Evolutionary conservation across 305 asterid genomes (phyloP).

Genomic region (Fraxinus latifolia): DNA sequence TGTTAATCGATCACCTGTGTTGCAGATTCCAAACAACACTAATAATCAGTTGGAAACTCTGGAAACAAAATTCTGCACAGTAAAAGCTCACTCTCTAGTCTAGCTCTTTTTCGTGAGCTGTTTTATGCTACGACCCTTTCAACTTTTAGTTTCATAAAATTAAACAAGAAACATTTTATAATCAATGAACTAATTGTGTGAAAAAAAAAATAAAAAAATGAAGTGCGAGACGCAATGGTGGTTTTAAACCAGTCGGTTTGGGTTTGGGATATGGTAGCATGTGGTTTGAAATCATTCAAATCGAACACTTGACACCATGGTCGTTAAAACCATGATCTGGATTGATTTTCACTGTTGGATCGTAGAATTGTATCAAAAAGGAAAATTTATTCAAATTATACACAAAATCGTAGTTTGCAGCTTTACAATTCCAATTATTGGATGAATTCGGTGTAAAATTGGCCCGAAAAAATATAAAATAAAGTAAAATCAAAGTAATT

Average conservation of each 20-base stretch:
- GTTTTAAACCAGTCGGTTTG: too few species aligned
- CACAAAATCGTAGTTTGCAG: neutral
- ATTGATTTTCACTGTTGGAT: too few species aligned
- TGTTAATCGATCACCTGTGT: neutral
- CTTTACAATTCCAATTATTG: neutral
- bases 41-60: neutral
- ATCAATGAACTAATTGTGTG: too few species aligned
- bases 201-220: too few species aligned
- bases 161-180: too few species aligned
- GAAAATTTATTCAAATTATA: too few species aligned
- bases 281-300: neutral
- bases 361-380: neutral
- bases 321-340: neutral
- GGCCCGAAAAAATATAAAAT: neutral
- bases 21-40: neutral
- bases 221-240: neutral
- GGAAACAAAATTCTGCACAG: neutral
- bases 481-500: neutral
- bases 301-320: neutral
- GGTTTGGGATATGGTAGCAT: neutral
- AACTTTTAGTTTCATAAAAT: neutral
- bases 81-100: neutral
- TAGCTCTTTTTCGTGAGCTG: too few species aligned
- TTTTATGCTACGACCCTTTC: too few species aligned
- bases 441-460: neutral